phyloP scores from a whole-genome alignment of 805 yeast genomes.

The Ogataea glucozyma region DNA sequence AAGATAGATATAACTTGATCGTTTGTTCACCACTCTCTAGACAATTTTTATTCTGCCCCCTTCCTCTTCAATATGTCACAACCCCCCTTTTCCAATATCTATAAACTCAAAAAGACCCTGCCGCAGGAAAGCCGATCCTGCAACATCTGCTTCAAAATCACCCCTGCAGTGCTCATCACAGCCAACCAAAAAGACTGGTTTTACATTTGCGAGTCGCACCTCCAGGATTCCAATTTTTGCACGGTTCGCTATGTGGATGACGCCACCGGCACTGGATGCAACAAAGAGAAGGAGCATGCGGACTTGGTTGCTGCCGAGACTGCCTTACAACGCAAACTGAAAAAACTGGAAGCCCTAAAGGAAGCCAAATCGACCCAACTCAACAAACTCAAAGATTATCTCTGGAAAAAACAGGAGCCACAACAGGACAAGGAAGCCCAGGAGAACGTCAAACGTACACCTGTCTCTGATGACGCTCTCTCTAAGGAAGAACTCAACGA shows the following conservation, averaged over 20 bases:
- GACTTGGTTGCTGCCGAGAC: conserved; percentile 28
- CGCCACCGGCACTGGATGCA: conserved; percentile 12
- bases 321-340: conserved; percentile 36
- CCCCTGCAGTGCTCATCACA: conserved; percentile 46
- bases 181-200: conserved; percentile 49
- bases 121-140: conserved; percentile 46
- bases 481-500: conserved; percentile 10
- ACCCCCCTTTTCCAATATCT: conserved; percentile 34
- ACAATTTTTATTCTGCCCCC: no score
- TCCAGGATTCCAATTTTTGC: conserved; percentile 48
- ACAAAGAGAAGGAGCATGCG: conserved; percentile 23
- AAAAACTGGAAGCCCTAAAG: conserved; percentile 36
- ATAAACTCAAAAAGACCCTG: conserved; percentile 45
- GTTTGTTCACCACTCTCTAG: neutral
- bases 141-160: conserved; percentile 50
- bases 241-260: conserved; percentile 37
- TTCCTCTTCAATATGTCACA: no score
- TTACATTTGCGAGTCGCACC: conserved; percentile 50
- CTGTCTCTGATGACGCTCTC: conserved; percentile 13
- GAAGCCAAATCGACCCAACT: conserved; percentile 26
- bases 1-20: neutral
- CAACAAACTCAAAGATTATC: conserved; percentile 27
- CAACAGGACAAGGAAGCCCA: conserved; percentile 12
- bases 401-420: conserved; percentile 23
- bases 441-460: no score